Percentiles rank a stretch among this genome's conserved stretches.
These are phyloP conservation scores for Aspergillus affinis DNA, from an alignment of 495 filamentous ascomycete genomes.

Conservation along the genomic window DNA sequence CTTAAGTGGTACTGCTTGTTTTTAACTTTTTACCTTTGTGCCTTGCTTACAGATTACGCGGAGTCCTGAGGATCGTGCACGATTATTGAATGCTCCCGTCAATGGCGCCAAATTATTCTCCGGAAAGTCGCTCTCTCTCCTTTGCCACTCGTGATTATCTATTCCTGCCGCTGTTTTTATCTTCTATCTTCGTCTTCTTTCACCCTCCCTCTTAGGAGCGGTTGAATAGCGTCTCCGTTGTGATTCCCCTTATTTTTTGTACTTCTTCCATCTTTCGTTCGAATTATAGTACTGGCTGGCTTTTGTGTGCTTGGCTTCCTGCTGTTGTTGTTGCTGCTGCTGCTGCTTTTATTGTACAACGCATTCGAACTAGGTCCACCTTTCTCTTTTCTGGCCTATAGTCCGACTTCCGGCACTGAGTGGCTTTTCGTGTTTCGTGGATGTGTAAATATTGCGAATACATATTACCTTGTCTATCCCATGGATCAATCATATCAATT, in stretches of 20 bases:
- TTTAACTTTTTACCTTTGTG: conserved; percentile 1
- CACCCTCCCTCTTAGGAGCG: conserved; percentile 5
- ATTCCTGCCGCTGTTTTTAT: background rate
- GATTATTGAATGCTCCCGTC: conserved; percentile 5
- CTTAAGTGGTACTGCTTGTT: conserved; percentile 1
- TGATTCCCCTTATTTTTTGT: conserved; percentile 19
- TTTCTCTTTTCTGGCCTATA: background rate
- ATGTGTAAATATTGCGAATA: conserved; percentile 12
- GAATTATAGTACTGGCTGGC: conserved; percentile 8
- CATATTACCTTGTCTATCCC: background rate
- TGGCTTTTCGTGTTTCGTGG: background rate
- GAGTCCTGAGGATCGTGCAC: conserved; percentile 14
- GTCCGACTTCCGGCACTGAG: background rate
- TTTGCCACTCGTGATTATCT: background rate
- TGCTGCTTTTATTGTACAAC: background rate
- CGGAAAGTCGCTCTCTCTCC: background rate
- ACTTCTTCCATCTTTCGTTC: conserved; percentile 7
- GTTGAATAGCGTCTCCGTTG: conserved; percentile 10
- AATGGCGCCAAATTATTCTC: background rate
- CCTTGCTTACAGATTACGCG: conserved; percentile 15
- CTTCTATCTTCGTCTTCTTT: background rate
- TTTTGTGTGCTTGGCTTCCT: conserved; percentile 9
- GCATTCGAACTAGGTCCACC: background rate
- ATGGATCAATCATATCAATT: background rate
- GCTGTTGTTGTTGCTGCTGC: background rate